Evolutionary conservation across 805 yeast genomes (phyloP), one percentile per base, ranked within the genome.

Genomic region (Saturnispora zaruensis): DNA sequence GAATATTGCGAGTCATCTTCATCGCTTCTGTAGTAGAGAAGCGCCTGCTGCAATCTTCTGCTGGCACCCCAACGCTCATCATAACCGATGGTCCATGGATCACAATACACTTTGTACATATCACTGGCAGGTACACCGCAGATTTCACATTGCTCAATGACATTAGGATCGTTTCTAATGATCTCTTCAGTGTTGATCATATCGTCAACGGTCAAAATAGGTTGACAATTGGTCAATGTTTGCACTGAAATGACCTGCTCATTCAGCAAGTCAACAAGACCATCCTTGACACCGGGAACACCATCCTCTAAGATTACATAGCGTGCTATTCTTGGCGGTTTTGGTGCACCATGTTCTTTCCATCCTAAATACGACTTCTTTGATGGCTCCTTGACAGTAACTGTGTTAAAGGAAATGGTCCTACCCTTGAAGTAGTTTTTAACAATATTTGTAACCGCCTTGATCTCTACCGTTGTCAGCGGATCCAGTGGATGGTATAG

Each of bases 401-500:
- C 73, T 33, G 87, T 81, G 67, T 84, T 84, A 73, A 83, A 84
- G 36, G 73, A 60, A 53, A 83, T 68, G 9, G 44, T 51, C 46
- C 65, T 70, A 20, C 77, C 77, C 44, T 68, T 62, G 58, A 71
- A 79, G 53, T 75, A 62, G 23, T 68, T 66, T 62, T 74, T 76
- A 52, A 84, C 70, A 44, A 79, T 64, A 37, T 66, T 61, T n/a
- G 84, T 72, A 25, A 76, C 81, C 13, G 77, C 72, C 58, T 73
- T 71, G 62, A 84, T 80, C 68, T 84, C 91, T 48, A 62, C 75
- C 24, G 77, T 73, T 44, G 82, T 67, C 55, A 84, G 75, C 9
- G 90, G 91, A 68, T 84, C 90, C 62, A 83, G 70, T 14, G 87
- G 87, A 66, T 82, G 85, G 14, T 69, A 69, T 52, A 85, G 82